Evolutionary conservation across 2,329 filamentous ascomycete species (phyloP).

Genomic region (Lasiodiplodia hormozganensis): DNA sequence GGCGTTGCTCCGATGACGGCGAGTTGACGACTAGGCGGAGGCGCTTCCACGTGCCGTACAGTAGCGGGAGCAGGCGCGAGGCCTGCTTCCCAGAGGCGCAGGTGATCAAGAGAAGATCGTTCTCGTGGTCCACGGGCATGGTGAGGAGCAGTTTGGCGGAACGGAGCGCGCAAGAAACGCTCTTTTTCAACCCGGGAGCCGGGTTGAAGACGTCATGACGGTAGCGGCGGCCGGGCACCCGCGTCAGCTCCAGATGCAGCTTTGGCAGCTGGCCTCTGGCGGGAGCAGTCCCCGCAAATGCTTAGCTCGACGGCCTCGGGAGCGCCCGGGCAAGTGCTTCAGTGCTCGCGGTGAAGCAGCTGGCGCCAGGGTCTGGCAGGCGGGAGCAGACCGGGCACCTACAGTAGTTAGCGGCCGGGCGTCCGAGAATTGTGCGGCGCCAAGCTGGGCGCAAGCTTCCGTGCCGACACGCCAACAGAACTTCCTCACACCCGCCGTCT

Average conservation of each 20-base stretch:
- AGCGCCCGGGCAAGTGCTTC: background rate
- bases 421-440: slow-evolving; percentile 28
- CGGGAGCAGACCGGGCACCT: background rate
- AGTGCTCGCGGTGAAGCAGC: background rate
- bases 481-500: slow-evolving; percentile 29
- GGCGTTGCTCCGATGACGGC: slow-evolving; percentile 36
- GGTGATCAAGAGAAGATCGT: slow-evolving; percentile 47
- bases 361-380: background rate
- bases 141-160: slow-evolving; percentile 29
- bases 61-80: slow-evolving; percentile 43
- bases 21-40: slow-evolving; percentile 46
- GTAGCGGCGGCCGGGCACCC: background rate
- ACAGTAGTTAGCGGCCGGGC: background rate
- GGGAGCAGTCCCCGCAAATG: background rate
- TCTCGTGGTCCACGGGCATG: slow-evolving; percentile 35
- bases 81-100: slow-evolving; percentile 49
- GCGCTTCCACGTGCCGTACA: slow-evolving; percentile 41
- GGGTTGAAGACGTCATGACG: background rate
- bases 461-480: slow-evolving; percentile 22
- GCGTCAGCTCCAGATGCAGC: background rate
- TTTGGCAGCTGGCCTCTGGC: background rate
- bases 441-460: slow-evolving; percentile 28
- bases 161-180: background rate
- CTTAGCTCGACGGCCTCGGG: background rate
- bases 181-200: background rate